Conservation (phyloP, 2,329 filamentous ascomycete genomes). For the Alternaria consortialis region DNA sequence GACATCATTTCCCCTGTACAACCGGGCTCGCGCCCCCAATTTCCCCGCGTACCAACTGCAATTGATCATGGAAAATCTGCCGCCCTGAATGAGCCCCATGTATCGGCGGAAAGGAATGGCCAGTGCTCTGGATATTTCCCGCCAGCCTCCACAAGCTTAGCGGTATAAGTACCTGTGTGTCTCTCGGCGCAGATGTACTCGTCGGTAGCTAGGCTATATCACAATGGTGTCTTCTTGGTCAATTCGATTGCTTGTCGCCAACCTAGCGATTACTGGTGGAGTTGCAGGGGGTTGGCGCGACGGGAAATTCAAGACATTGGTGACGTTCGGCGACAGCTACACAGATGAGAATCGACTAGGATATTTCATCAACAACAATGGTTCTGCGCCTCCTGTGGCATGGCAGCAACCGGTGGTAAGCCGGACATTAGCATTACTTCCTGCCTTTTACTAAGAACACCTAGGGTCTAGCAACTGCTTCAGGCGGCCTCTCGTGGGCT, state of each 20-base stretch:
- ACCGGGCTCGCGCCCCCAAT: conserved; percentile 24
- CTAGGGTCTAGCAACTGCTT: conserved; percentile 62
- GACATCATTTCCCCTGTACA: conserved; percentile 22
- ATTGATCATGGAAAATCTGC: conserved; percentile 18
- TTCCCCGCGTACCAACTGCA: conserved; percentile 25
- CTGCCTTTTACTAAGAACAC: conserved; percentile 7
- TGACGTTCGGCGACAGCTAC: conserved; percentile 79
- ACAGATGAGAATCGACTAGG: conserved; percentile 74
- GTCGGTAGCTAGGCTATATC: conserved; percentile 12
- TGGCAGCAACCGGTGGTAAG: conserved; percentile 59
- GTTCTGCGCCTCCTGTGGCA: conserved; percentile 70
- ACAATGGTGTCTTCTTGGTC: conserved; percentile 35
- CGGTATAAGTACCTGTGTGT: conserved; percentile 27
- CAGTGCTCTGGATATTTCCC: conserved; percentile 13
- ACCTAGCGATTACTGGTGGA: conserved; percentile 29
- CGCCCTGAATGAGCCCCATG: conserved; percentile 7
- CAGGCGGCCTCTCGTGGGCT: conserved; percentile 74
- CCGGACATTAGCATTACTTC: not conserved
- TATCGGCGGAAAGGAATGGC: conserved; percentile 24
- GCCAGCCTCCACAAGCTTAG: conserved; percentile 8
- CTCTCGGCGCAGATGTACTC: not conserved
- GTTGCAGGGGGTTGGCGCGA: conserved; percentile 48
- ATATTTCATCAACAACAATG: conserved; percentile 68
- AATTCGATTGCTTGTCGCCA: conserved; percentile 30
- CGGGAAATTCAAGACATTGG: conserved; percentile 67